phyloP scores from a whole-genome alignment of 371 early-diverging fungal species.

The Funneliformis caledonium region DNA sequence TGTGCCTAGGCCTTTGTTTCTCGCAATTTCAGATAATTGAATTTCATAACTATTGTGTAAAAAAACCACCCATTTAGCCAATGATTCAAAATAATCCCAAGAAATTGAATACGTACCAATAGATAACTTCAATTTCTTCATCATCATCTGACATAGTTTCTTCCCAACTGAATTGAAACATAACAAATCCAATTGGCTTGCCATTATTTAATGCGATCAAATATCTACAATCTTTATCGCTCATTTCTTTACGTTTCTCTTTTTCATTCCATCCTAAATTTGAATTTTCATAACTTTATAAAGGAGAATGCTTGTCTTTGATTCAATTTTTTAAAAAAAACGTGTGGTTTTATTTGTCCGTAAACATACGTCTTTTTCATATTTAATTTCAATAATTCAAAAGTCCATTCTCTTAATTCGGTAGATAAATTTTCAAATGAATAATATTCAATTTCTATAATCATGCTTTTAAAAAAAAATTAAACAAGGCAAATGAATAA shows the following conservation, averaged over 20 bases:
- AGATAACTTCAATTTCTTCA: slow-evolving; percentile 33
- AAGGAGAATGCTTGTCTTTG: neutral
- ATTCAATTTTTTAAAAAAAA: neutral
- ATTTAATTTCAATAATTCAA: slow-evolving; percentile 33
- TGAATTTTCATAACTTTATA: slow-evolving; percentile 19
- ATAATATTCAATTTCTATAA: neutral
- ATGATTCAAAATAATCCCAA: neutral
- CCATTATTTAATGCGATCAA: slow-evolving; percentile 23
- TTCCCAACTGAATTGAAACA: slow-evolving; percentile 34
- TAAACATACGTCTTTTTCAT: slow-evolving; percentile 10
- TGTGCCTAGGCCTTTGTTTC: slow-evolving; percentile 34
- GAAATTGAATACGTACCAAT: slow-evolving; percentile 22
- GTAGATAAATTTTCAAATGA: neutral
- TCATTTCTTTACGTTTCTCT: slow-evolving; percentile 33
- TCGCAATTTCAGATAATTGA: slow-evolving; percentile 5
- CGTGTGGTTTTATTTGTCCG: neutral
- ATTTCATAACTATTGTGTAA: slow-evolving; percentile 22
- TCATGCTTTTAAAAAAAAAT: neutral
- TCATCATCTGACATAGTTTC: slow-evolving; percentile 29
- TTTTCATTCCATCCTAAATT: slow-evolving; percentile 10
- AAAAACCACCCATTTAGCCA: neutral
- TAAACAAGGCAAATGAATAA: neutral
- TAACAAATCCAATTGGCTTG: slow-evolving; percentile 19
- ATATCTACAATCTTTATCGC: slow-evolving; percentile 3
- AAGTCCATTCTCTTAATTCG: slow-evolving; percentile 23